Percentiles rank a stretch among this genome's conserved stretches.
Evolutionary conservation across 441 rosid genomes (phyloP).

Genomic region (Aquilaria agallochum): DNA sequence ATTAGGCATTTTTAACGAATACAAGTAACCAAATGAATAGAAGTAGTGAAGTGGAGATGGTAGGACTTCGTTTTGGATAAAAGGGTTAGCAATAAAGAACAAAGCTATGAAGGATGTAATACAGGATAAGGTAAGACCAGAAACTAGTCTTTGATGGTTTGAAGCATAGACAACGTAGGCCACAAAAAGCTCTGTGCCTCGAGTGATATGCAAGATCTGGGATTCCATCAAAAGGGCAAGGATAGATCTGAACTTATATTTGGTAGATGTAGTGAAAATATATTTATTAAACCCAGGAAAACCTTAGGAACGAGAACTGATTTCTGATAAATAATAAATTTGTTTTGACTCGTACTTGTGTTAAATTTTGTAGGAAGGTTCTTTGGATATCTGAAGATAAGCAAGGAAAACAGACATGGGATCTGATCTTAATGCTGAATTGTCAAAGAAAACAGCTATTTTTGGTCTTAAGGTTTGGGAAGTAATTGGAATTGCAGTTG

Average conservation of each 20-base stretch:
- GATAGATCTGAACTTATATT: not conserved
- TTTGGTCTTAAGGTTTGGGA: constrained; percentile 80
- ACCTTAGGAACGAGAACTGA: not conserved
- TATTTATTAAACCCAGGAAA: not conserved
- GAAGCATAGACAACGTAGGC: no score
- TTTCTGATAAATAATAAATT: not conserved
- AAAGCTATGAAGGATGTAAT: not conserved
- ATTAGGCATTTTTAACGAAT: no score
- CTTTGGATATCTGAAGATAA: constrained; percentile 14
- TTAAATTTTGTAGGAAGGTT: constrained; percentile 22
- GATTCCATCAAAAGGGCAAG: not conserved
- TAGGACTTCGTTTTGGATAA: no score
- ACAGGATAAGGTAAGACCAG: not conserved
- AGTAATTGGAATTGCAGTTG: constrained; percentile 59
- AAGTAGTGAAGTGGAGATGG: no score
- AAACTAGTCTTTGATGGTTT: no score
- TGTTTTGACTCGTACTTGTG: constrained; percentile 4
- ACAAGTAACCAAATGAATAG: no score
- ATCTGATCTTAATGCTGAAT: constrained; percentile 52
- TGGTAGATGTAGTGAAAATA: not conserved
- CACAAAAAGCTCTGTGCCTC: no score
- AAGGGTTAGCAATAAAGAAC: no score
- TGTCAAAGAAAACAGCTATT: constrained; percentile 63
- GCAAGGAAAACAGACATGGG: constrained; percentile 41
- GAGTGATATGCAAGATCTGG: not conserved